phyloP scores from a whole-genome alignment of 179 eudicot species.

The Silene coronaria region DNA sequence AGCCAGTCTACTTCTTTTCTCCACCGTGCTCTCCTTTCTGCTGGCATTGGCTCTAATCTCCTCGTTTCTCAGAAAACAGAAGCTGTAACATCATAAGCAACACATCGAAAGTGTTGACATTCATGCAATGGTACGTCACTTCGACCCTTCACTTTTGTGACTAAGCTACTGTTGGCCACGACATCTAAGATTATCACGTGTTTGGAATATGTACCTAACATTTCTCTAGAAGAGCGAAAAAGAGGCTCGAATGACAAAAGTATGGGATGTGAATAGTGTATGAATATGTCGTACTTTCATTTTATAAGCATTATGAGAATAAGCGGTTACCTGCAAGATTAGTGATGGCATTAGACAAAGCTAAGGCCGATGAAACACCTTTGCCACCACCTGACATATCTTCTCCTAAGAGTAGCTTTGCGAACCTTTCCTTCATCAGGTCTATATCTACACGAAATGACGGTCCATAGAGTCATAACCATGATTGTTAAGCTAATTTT shows the following conservation, averaged over 20 bases:
- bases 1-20: constrained; percentile 79
- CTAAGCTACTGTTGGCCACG: background rate
- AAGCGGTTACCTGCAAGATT: constrained; percentile 63
- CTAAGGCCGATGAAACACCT: constrained; percentile 93
- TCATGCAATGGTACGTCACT: background rate
- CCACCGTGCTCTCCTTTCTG: constrained; percentile 72
- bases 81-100: constrained; percentile 40
- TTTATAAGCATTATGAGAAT: too few species aligned
- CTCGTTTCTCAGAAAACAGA: constrained; percentile 73
- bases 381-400: constrained; percentile 91
- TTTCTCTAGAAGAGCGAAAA: background rate
- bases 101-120: background rate
- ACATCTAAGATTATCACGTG: background rate
- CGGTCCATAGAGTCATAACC: background rate
- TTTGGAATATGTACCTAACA: background rate
- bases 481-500: too few species aligned
- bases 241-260: background rate
- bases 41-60: constrained; percentile 66
- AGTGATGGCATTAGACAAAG: constrained; percentile 88
- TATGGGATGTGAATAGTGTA: background rate
- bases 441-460: constrained; percentile 46
- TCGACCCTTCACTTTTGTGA: background rate
- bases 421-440: constrained; percentile 68
- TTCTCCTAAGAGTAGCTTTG: constrained; percentile 74
- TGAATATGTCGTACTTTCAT: background rate